phyloP scores from a whole-genome alignment of 768 basidiomycete genomes.

The Tremella fuciformis region DNA sequence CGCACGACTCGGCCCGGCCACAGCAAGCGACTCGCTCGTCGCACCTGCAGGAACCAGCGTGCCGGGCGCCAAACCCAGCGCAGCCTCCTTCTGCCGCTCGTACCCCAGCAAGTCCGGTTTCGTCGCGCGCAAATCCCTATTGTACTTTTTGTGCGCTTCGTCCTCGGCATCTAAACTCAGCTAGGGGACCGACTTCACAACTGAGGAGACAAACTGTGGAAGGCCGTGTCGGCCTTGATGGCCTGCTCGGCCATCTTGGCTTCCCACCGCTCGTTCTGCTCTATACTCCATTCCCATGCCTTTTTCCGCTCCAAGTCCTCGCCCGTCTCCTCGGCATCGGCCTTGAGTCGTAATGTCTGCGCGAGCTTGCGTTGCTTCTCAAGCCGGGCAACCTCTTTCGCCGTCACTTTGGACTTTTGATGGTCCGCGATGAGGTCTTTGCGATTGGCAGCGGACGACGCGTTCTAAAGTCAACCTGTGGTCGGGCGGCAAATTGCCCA shows the following conservation, averaged over 20 bases:
- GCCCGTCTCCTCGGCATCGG: slow-evolving; percentile 85
- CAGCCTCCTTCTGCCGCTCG: slow-evolving; percentile 82
- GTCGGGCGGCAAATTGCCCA: neutral
- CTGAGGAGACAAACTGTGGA: slow-evolving; percentile 67
- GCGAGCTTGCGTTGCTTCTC: slow-evolving; percentile 89
- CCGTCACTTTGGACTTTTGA: slow-evolving; percentile 69
- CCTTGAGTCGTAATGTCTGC: slow-evolving; percentile 76
- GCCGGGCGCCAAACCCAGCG: slow-evolving; percentile 71
- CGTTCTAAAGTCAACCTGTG: slow-evolving; percentile 57
- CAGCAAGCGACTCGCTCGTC: slow-evolving; percentile 21
- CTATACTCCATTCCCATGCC: slow-evolving; percentile 93
- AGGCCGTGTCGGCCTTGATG: slow-evolving; percentile 66
- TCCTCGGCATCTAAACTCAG: slow-evolving; percentile 74
- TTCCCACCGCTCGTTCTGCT: slow-evolving; percentile 96
- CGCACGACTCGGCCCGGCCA: slow-evolving; percentile 34
- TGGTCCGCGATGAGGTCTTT: slow-evolving; percentile 81
- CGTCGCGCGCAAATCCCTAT: slow-evolving; percentile 82
- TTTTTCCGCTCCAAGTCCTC: slow-evolving; percentile 85
- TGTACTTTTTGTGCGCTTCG: slow-evolving; percentile 81
- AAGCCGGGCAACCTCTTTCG: slow-evolving; percentile 74
- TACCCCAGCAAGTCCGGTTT: slow-evolving; percentile 85
- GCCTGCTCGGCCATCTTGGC: slow-evolving; percentile 65
- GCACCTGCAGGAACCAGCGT: slow-evolving; percentile 57
- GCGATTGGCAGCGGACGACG: slow-evolving; percentile 77
- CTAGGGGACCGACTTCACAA: slow-evolving; percentile 3